Evolutionary conservation across 768 basidiomycete species (phyloP), one percentile per base, ranked within the genome.

Genomic region (Naematelia aurantialba): DNA sequence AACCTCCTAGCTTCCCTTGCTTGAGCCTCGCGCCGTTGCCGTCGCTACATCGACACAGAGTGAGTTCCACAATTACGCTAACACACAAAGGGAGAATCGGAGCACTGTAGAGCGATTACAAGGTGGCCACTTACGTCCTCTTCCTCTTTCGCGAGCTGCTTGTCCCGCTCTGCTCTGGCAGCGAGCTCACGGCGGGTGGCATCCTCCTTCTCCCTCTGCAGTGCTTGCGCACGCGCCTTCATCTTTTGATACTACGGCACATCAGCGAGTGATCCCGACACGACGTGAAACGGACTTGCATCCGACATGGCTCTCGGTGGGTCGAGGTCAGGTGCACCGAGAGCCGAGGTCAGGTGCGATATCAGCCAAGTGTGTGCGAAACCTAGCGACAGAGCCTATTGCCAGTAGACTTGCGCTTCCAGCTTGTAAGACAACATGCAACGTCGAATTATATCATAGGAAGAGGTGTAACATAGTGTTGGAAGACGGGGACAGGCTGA

Each of bases 201-300:
- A n/a, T 34, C 64, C 21, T 73, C 71, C 22, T 66, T 66, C 61
- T 68, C 56, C 27, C 55, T 48, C 60, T 73, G 71, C 0, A 70
- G 25, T 51, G 61, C 58, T 26, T 58, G 46, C 30, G 66, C 66
- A 13, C 61, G 63, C 13, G 62, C 62, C 54, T 68, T 73, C 4
- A 54, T 56, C 25, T 59, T 56, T 39, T 68, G 71, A 54, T 69
- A 73, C 71, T 73, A 24, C 27, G 53, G 25, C 19, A 12, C 17
- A 25, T 39, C 22, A 52, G 50, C 10, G 10, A 11, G 26, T 13
- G 26, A 26, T 2, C 46, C 45, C 46, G n/a, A 8, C 47, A 31
- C 27, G 21, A 26, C 14, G 34, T 11, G n/a, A 13, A 39, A 24
- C 30, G 45, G 50, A 55, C 60, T 39, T 29, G 56, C 60, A n/a